phyloP scores from a whole-genome alignment of 768 basidiomycete genomes.

The Boletus pseudo-olivaceus region DNA sequence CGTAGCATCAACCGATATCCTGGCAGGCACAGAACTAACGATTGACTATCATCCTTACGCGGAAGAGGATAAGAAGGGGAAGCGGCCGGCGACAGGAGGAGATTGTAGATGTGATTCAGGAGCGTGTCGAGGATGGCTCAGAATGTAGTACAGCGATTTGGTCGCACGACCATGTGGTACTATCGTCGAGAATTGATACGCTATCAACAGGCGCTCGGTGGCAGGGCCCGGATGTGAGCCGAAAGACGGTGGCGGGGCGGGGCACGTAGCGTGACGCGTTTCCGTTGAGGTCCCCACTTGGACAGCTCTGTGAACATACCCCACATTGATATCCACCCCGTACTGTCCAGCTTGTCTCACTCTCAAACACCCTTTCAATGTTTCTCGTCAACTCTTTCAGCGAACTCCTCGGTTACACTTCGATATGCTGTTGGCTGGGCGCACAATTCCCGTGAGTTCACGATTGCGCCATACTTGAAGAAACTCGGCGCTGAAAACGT shows the following conservation, averaged over 20 bases:
- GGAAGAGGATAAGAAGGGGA: constrained; percentile 24
- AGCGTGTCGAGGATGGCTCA: constrained; percentile 39
- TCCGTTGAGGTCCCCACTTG: neutral
- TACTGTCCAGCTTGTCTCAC: neutral
- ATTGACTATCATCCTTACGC: constrained; percentile 60
- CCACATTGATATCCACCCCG: constrained; percentile 6
- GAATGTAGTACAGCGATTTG: neutral
- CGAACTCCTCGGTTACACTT: constrained; percentile 64
- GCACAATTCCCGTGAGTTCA: constrained; percentile 83
- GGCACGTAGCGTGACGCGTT: neutral
- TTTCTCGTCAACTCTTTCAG: constrained; percentile 39
- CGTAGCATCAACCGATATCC: constrained; percentile 47
- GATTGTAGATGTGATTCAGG: constrained; percentile 38
- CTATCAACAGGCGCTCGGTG: too few relatives aligned
- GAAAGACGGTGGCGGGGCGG: too few relatives aligned
- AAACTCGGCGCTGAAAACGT: neutral
- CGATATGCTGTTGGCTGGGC: constrained; percentile 77
- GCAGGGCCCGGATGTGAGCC: too few relatives aligned
- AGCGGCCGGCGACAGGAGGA: constrained; percentile 25
- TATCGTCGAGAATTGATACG: too few relatives aligned
- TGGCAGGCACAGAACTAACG: constrained; percentile 52
- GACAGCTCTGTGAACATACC: constrained; percentile 18
- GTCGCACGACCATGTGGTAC: neutral
- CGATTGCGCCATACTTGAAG: constrained; percentile 4
- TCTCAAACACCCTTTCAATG: constrained; percentile 6